Conservation (phyloP, 2,329 filamentous ascomycete genomes). For the Aspergillus alliaceus region DNA sequence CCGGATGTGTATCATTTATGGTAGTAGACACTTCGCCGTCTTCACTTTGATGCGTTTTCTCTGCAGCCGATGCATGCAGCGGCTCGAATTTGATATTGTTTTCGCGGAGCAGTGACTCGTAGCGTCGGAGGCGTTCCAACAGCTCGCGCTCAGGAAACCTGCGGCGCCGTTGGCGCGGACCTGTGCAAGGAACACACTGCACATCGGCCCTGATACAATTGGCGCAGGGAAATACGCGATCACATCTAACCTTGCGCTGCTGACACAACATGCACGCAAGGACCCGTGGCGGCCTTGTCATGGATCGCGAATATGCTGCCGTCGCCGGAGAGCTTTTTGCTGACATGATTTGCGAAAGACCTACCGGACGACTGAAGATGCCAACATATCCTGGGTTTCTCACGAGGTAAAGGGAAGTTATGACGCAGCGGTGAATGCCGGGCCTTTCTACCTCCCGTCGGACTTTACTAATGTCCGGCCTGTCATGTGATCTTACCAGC, state of each 20-base stretch:
- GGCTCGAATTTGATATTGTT: constrained; percentile 70
- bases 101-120: constrained; percentile 65
- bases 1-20: too few species aligned
- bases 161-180: constrained; percentile 54
- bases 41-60: constrained; percentile 18
- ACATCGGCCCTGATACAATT: constrained; percentile 65
- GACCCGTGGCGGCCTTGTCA: constrained; percentile 13
- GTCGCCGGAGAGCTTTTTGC: not conserved
- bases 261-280: constrained; percentile 69
- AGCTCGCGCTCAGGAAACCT: constrained; percentile 70
- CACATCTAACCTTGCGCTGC: constrained; percentile 59
- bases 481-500: not conserved
- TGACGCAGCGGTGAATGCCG: not conserved
- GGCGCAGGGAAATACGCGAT: constrained; percentile 69
- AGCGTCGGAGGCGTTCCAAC: constrained; percentile 66
- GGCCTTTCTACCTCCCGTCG: too few species aligned
- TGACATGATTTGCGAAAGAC: not conserved
- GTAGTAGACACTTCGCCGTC: not conserved
- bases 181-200: constrained; percentile 45
- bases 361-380: not conserved
- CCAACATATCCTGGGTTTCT: not conserved
- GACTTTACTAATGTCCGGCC: not conserved
- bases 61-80: constrained; percentile 43
- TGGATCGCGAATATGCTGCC: not conserved
- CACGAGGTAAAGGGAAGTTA: not conserved